Base-by-base conservation (phyloP, 2,329 filamentous ascomycete species). In the Fusarium foetens region DNA sequence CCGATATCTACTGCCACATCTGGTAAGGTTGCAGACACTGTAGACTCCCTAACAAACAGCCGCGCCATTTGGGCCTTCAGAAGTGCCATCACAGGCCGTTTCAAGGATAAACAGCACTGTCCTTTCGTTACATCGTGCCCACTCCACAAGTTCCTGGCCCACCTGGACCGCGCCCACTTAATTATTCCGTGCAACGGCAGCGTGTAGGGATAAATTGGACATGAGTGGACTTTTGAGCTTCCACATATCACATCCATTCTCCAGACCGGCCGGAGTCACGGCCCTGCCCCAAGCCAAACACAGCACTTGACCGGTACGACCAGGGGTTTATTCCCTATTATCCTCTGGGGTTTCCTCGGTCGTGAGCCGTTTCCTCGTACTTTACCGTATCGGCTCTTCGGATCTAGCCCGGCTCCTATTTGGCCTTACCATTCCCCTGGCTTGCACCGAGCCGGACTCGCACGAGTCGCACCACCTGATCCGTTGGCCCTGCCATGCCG, bases 111-210 rank as follows among this genome's bases (percentile, higher is more conserved):
- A 21, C 21, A 49, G 27, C 63, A 76, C 75, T 69, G 75, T 73
- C 35, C 49, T 41, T 61, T 21, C 51, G 75, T 76, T 71, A 73
- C 74, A 77, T 77, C 70, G 71, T 54, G 52, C 62, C 63, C 29
- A 68, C 70, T 74, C 71, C 75, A 67, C 75, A 76, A 74, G 73
- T 73, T 76, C 71, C 64, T 75, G 45, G 33, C 71, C 69, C 71
- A 63, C 67, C 46, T 59, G 27, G 27, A 46, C 48, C 45, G 45
- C 58, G 35, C 38, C 70, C 51, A 67, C 58, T 73, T 53, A 70
- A 59, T 73, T 63, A 58, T 70, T 73, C 70, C 66, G 66, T 73
- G 54, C 45, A 33, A 63, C 62, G 45, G 45, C 39, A 23, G 53
- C 45, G 45, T 41, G 70, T 46, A 62, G 61, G 66, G 65, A 69